Percentiles rank a stretch among this genome's conserved stretches.
Evolutionary conservation across 2,329 filamentous ascomycete species (phyloP).

Genomic region (Fusarium graminum): DNA sequence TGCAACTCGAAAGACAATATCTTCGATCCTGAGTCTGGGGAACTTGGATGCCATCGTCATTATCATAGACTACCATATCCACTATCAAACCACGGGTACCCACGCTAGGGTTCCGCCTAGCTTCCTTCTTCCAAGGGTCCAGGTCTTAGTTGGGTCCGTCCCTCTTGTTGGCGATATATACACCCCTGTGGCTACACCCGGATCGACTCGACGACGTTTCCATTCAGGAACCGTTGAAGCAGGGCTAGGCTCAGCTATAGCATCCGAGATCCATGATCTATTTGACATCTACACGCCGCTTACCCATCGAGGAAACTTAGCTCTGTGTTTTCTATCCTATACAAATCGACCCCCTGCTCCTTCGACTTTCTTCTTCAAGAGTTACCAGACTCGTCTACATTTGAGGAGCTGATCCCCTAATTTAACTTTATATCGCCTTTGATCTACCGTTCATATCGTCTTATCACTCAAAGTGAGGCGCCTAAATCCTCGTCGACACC

Average conservation of each 20-base stretch:
- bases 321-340: slow-evolving; percentile 13
- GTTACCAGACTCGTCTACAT: slow-evolving; percentile 26
- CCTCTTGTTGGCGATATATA: slow-evolving; percentile 16
- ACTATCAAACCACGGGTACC: slow-evolving; percentile 15
- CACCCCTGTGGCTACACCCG: slow-evolving; percentile 25
- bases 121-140: slow-evolving; percentile 20
- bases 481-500: slow-evolving; percentile 19
- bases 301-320: slow-evolving; percentile 22
- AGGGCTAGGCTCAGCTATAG: slow-evolving; percentile 9
- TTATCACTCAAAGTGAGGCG: slow-evolving; percentile 9
- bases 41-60: slow-evolving; percentile 31
- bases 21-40: slow-evolving; percentile 15
- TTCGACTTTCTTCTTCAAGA: background rate
- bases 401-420: background rate
- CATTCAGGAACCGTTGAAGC: slow-evolving; percentile 37
- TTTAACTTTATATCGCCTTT: background rate
- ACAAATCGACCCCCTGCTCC: slow-evolving; percentile 15
- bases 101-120: slow-evolving; percentile 28
- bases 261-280: slow-evolving; percentile 24
- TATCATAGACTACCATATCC: slow-evolving; percentile 18
- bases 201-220: slow-evolving; percentile 19
- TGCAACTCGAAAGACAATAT: background rate
- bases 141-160: no score
- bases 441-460: background rate
- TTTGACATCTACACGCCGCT: slow-evolving; percentile 22